Conservation (phyloP, 2,329 filamentous ascomycete species). For the Aspergillus texensis region DNA sequence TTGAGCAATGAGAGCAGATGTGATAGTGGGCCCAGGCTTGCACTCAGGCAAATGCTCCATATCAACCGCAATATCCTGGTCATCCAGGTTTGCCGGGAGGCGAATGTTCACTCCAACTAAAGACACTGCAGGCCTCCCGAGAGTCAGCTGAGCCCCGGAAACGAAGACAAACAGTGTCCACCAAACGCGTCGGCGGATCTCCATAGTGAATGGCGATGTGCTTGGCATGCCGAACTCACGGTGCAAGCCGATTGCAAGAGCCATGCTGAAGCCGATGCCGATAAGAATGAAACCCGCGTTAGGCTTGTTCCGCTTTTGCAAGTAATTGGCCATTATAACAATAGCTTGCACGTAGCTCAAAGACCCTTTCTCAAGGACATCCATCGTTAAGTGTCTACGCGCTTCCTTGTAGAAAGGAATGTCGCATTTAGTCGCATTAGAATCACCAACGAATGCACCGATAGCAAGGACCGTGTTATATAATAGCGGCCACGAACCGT, state of each 20-base stretch:
- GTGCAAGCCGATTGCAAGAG: constrained; percentile 21
- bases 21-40: constrained; percentile 18
- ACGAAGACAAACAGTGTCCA: constrained; percentile 27
- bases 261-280: constrained; percentile 25
- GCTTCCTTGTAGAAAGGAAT: constrained; percentile 22
- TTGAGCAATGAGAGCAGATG: constrained; percentile 22
- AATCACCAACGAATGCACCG: constrained; percentile 22
- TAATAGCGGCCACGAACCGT: constrained; percentile 22
- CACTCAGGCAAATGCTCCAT: constrained; percentile 22
- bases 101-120: constrained; percentile 23
- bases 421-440: constrained; percentile 20
- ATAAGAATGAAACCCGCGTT: constrained; percentile 23
- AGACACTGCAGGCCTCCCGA: constrained; percentile 23
- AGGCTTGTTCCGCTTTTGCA: constrained; percentile 25
- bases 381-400: constrained; percentile 22
- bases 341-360: constrained; percentile 25
- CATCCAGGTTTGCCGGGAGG: constrained; percentile 22
- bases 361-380: constrained; percentile 23
- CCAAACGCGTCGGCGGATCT: constrained; percentile 24
- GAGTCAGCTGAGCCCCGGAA: constrained; percentile 20
- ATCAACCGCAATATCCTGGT: constrained; percentile 24
- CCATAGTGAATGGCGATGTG: constrained; percentile 24
- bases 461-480: constrained; percentile 24
- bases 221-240: constrained; percentile 26
- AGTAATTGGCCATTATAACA: constrained; percentile 21